Evolutionary conservation across 1,284 basidiomycete genomes (phyloP), one percentile per base, ranked within the genome.

Genomic region (Pholiota adiposa): DNA sequence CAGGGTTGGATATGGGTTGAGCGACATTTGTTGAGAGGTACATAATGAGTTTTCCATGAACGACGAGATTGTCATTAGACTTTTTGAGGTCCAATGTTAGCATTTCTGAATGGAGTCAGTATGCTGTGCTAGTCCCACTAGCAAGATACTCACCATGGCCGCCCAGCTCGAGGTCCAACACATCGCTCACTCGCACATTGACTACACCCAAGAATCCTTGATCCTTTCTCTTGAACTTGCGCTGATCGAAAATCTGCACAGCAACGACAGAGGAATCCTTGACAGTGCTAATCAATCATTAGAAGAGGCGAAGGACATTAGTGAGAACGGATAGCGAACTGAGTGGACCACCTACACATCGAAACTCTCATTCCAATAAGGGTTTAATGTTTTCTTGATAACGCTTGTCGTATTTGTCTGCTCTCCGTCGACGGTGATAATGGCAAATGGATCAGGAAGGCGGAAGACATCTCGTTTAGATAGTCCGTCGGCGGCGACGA

Each of bases 191-290:
- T 65, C 88, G 86, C 68, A 98, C 85, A 72, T 97, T 97, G 71
- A 97, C 94, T 27, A 96, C 94, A 55, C 95, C 95, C 50, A 98
- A 81, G 76, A 97, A 97, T 4, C 95, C 95, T 72, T 97, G 95
- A 75, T 97, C 94, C 75, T 89, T 89, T 76, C 93, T 84, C 81
- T 97, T 97, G 80, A 97, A 97, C 78, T 97, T 97, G 75, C 94
- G 90, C 78, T 97, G 96, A 76, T 98, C 96, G 69, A 97, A 97
- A 70, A 97, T 95, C 76, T 98, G 96, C 2, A 98, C 93, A 3
- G 93, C 92, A 44, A 98, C 84, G 50, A 96, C 89, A 25, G 94
- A 96, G 3, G 92, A 91, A 70, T 97, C 94, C 73, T 90, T 93
- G 71, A 97, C 94, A 51, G 85, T 88, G 67, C 92, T 94, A 68